phyloP scores from a whole-genome alignment of 1,139 yeast species.

The Sugiyamaella novakii region DNA sequence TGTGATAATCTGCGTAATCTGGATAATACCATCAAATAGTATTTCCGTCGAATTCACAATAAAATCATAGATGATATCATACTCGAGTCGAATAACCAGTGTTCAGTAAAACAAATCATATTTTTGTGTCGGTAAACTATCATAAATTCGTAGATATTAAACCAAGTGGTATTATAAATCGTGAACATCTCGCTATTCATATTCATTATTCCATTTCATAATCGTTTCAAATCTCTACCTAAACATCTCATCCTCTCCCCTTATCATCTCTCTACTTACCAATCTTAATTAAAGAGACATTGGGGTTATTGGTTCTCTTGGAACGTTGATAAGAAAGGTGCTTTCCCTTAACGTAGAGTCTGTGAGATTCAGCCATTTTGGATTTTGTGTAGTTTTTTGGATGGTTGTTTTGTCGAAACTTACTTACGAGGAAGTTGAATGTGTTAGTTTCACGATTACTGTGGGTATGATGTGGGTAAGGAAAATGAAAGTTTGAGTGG shows the following conservation, averaged over 20 bases:
- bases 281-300: conserved; percentile 92
- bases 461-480: conserved; percentile 14
- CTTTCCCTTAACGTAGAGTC: conserved; percentile 99
- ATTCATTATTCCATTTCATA: too few species aligned
- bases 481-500: conserved; percentile 4
- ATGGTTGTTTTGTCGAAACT: conserved; percentile 17
- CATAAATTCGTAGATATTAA: too few species aligned
- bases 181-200: too few species aligned
- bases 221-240: too few species aligned
- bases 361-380: conserved; percentile 95
- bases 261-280: conserved; percentile 40
- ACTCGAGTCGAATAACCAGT: too few species aligned
- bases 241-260: background rate
- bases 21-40: too few species aligned
- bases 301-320: conserved; percentile 97
- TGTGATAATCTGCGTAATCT: too few species aligned
- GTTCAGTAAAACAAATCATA: too few species aligned
- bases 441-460: background rate
- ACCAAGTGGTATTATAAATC: too few species aligned
- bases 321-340: conserved; percentile 99
- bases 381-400: conserved; percentile 27
- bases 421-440: conserved; percentile 14
- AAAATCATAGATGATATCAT: too few species aligned
- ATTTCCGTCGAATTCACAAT: too few species aligned
- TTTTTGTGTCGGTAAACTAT: too few species aligned